Evolutionary conservation across 1,284 basidiomycete genomes (phyloP), one percentile per base, ranked within the genome.

Genomic region (Sanghuangporus baumii): DNA sequence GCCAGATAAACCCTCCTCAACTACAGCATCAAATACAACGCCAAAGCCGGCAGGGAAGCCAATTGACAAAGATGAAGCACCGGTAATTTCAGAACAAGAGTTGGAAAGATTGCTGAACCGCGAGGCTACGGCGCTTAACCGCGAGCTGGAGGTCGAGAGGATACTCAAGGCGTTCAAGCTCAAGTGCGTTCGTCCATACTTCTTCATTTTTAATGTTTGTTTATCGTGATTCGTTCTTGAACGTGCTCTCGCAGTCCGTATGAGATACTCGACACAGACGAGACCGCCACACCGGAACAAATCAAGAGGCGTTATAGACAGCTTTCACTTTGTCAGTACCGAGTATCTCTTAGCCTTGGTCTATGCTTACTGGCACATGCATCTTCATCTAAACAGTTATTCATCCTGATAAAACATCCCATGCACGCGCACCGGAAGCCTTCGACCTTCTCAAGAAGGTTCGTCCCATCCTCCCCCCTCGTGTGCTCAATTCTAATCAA

Each of bases 371-470:
- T 36, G 12, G 36, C 41, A 37, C 12, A 11, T 51, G 2, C 1
- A 76, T 80, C 78, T 67, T 73, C 67, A 72, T 68, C 74, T 70
- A 66, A 67, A 70, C 69, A 93, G 91, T 92, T 73, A 93, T 93
- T 70, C 90, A 93, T 78, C 90, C 90, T 69, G 90, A 93, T 77
- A 93, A 93, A 79, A 86, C 87, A 66, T 75, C 86, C 71, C 89
- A 93, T 74, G 78, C 82, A 46, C 83, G 84, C 69, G 88, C 91
- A 61, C 87, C 91, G 69, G 91, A 93, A 74, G 90, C 90, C 0
- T 93, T 93, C 70, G 90, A 93, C 73, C 72, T 91, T 31, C 77
- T 93, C 52, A 93, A 93, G 78, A 93, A 93, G 82, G 90, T 88
- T 59, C 9, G 74, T 66, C n/a, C 34, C 48, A 34, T 20, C n/a